Evolutionary conservation across 2,329 filamentous ascomycete species (phyloP).

Genomic region (Calycina herbarum): DNA sequence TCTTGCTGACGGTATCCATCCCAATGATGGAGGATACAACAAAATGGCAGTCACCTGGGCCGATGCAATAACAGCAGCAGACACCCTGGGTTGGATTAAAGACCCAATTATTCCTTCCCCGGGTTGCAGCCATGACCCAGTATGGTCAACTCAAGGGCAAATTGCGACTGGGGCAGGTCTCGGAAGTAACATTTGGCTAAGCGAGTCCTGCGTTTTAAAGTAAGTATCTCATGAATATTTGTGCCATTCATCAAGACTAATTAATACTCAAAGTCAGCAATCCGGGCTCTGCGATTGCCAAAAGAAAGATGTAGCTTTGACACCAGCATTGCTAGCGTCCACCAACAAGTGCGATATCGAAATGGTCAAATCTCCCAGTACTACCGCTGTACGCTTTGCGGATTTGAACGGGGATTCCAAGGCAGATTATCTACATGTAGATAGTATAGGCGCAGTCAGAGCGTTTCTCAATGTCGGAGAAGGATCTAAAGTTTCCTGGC

Average conservation of each 20-base stretch:
- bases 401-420: slow-evolving; percentile 20
- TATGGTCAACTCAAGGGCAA: slow-evolving; percentile 11
- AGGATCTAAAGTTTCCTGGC: neutral
- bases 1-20: slow-evolving; percentile 16
- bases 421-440: slow-evolving; percentile 16
- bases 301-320: neutral
- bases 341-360: slow-evolving; percentile 3
- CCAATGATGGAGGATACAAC: slow-evolving; percentile 20
- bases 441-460: slow-evolving; percentile 14
- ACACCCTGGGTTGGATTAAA: slow-evolving; percentile 14
- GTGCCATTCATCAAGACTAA: neutral
- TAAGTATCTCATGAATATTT: neutral
- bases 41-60: slow-evolving; percentile 20
- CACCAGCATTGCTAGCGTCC: neutral
- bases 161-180: slow-evolving; percentile 16
- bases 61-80: slow-evolving; percentile 11
- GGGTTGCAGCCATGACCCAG: neutral
- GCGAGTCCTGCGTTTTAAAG: slow-evolving; percentile 5
- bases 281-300: neutral
- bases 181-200: slow-evolving; percentile 6
- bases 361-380: neutral
- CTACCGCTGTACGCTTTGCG: slow-evolving; percentile 14
- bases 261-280: neutral
- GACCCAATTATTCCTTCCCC: neutral
- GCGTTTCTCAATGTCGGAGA: slow-evolving; percentile 9